These are phyloP conservation scores for Tylopilus rubrobrunneus DNA, from an alignment of 768 basidiomycete species.

Conservation along the genomic window DNA sequence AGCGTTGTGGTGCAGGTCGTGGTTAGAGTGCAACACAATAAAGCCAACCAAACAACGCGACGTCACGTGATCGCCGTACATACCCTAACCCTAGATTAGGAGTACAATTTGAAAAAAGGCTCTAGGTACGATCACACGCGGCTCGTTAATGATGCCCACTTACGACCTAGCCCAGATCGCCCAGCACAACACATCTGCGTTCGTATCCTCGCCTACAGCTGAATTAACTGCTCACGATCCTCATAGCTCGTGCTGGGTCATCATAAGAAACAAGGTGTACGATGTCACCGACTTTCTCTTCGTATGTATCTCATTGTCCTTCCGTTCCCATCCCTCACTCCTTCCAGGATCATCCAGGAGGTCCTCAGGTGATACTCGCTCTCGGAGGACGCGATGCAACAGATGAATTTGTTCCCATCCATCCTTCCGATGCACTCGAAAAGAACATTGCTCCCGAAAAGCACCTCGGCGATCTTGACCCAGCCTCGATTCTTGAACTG, in stretches of 20 bases:
- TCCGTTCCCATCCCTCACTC: neutral
- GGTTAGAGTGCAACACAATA: constrained; percentile 47
- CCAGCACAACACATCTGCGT: constrained; percentile 54
- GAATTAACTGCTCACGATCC: neutral
- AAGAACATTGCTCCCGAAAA: constrained; percentile 66
- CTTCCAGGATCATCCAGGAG: constrained; percentile 73
- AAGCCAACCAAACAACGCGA: constrained; percentile 49
- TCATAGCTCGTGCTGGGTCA: constrained; percentile 79
- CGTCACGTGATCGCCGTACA: constrained; percentile 32
- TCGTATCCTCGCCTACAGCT: constrained; percentile 11
- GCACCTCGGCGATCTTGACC: constrained; percentile 65
- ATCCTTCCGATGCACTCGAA: constrained; percentile 77
- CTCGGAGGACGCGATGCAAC: constrained; percentile 89
- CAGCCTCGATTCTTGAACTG: constrained; percentile 39
- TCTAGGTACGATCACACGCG: no score
- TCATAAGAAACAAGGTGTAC: constrained; percentile 77
- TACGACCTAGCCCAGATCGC: constrained; percentile 55
- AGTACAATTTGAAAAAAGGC: neutral
- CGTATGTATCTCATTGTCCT: constrained; percentile 33
- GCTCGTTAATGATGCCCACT: constrained; percentile 29
- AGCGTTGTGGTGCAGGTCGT: constrained; percentile 22
- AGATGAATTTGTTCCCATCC: constrained; percentile 71
- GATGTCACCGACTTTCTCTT: constrained; percentile 79
- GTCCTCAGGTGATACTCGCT: constrained; percentile 73
- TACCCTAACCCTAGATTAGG: constrained; percentile 1